Conservation (phyloP, 345 rosid genomes). For the Alliaria petiolata region DNA sequence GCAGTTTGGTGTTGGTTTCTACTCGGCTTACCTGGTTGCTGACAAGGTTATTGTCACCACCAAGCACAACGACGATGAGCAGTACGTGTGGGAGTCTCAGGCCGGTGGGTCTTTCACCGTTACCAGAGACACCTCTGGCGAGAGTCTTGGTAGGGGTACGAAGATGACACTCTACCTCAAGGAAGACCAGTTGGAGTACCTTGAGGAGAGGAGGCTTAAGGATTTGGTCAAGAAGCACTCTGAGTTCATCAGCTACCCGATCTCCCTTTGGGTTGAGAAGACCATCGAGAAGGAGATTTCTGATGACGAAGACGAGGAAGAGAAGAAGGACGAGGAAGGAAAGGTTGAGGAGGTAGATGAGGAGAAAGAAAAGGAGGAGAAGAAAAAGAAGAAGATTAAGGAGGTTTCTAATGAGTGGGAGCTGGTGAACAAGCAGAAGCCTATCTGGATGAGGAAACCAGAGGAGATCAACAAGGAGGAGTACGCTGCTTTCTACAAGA, state of each 20-base stretch:
- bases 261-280: constrained; percentile 86
- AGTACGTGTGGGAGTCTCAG: constrained; percentile 90
- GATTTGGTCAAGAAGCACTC: constrained; percentile 90
- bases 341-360: constrained; percentile 81
- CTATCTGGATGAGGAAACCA: constrained; percentile 95
- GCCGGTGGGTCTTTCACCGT: constrained; percentile 93
- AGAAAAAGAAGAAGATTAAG: constrained; percentile 89
- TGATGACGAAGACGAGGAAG: constrained; percentile 87
- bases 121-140: constrained; percentile 69
- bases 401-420: constrained; percentile 89
- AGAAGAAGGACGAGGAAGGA: constrained; percentile 81
- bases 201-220: constrained; percentile 83
- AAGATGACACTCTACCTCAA: constrained; percentile 71
- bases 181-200: constrained; percentile 88
- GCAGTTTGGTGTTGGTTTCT: constrained; percentile 87
- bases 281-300: constrained; percentile 83
- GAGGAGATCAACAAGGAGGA: constrained; percentile 91
- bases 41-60: constrained; percentile 80
- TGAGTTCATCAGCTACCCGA: constrained; percentile 89
- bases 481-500: constrained; percentile 90
- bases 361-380: constrained; percentile 66
- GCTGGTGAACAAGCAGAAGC: constrained; percentile 88
- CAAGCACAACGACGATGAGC: constrained; percentile 87
- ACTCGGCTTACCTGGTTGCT: constrained; percentile 80
- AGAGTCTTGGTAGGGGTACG: constrained; percentile 73